These are phyloP conservation scores for Zanthoxylum bungeanum DNA, from an alignment of 345 rosid genomes.

Conservation along the genomic window DNA sequence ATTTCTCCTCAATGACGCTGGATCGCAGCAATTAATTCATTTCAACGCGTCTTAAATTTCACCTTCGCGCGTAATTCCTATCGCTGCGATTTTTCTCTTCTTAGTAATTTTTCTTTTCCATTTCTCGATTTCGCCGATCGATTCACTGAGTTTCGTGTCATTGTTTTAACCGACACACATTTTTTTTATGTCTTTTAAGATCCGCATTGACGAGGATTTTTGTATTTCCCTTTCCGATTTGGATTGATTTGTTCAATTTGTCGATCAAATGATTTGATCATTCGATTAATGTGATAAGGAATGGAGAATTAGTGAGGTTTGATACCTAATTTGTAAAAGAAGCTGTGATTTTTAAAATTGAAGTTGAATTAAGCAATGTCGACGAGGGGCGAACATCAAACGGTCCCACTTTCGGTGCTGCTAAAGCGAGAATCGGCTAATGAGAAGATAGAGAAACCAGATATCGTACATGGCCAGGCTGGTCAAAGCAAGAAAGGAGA, in stretches of 20 bases:
- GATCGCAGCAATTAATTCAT: constrained; percentile 33
- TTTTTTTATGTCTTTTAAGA: not conserved
- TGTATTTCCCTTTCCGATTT: constrained; percentile 6
- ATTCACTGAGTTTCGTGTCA: constrained; percentile 12
- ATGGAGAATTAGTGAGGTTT: constrained; percentile 22
- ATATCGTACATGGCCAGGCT: constrained; percentile 73
- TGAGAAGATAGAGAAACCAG: constrained; percentile 81
- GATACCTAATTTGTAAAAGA: constrained; percentile 13
- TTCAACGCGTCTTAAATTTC: constrained; percentile 10
- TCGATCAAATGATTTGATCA: constrained; percentile 4
- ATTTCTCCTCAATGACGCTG: constrained; percentile 39
- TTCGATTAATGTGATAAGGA: not conserved
- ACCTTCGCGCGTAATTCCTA: constrained; percentile 25
- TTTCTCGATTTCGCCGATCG: not conserved
- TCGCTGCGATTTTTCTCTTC: constrained; percentile 9
- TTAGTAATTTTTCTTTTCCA: constrained; percentile 21
- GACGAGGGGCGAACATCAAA: constrained; percentile 61
- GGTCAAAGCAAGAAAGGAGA: constrained; percentile 98
- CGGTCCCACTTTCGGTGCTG: constrained; percentile 85
- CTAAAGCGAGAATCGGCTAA: constrained; percentile 86
- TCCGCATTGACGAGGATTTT: constrained; percentile 29
- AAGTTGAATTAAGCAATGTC: constrained; percentile 47
- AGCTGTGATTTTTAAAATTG: constrained; percentile 5
- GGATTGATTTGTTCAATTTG: not conserved
- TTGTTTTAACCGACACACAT: not conserved